Conservation (phyloP, 805 yeast species). For the Ogataea nakhonphanomensis region DNA sequence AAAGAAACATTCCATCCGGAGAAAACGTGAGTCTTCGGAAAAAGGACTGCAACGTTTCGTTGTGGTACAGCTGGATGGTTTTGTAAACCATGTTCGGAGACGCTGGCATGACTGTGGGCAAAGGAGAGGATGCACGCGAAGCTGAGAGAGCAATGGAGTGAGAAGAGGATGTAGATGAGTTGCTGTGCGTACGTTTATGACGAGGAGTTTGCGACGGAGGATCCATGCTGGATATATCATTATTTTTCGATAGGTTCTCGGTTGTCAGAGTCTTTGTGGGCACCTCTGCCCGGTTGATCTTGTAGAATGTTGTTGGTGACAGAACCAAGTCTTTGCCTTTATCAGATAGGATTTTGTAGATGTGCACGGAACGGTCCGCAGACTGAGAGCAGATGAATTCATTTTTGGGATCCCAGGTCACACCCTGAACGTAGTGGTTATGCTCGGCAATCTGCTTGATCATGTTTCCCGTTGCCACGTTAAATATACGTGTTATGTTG, state of each 20-base stretch:
- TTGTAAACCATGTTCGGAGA: slow-evolving; percentile 30
- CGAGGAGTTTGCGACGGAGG: slow-evolving; percentile 32
- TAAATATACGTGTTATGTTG: slow-evolving; percentile 69
- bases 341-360: slow-evolving; percentile 48
- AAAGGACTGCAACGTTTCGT: slow-evolving; percentile 86
- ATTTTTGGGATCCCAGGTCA: slow-evolving; percentile 88
- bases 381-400: slow-evolving; percentile 81
- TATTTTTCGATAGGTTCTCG: slow-evolving; percentile 20
- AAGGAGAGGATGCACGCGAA: slow-evolving; percentile 28
- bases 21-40: slow-evolving; percentile 84
- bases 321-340: slow-evolving; percentile 29
- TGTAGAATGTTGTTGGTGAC: slow-evolving; percentile 42
- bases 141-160: slow-evolving; percentile 28
- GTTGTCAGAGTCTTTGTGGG: slow-evolving; percentile 36
- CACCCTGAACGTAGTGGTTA: slow-evolving; percentile 91
- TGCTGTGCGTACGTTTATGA: slow-evolving; percentile 42
- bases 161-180: slow-evolving; percentile 35
- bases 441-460: slow-evolving; percentile 67
- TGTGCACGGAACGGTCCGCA: slow-evolving; percentile 78
- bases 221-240: slow-evolving; percentile 24
- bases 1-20: slow-evolving; percentile 80
- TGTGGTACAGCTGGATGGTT: slow-evolving; percentile 60
- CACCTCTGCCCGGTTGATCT: slow-evolving; percentile 55
- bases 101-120: slow-evolving; percentile 47
- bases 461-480: slow-evolving; percentile 52